Evolutionary conservation across 768 basidiomycete species (phyloP), one percentile per base, ranked within the genome.

Genomic region (Russula lepida): DNA sequence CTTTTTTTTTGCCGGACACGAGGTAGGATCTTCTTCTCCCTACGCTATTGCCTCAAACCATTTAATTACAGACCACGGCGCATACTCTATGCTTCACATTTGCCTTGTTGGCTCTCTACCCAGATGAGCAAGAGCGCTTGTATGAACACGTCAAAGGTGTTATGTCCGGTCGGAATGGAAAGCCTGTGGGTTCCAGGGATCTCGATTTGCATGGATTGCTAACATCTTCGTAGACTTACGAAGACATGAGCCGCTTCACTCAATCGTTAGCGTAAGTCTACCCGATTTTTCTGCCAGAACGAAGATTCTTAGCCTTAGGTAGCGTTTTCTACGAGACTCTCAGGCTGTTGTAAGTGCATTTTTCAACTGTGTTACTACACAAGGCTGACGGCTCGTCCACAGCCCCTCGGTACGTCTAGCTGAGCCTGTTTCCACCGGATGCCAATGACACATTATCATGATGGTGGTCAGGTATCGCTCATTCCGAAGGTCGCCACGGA

Each of bases 261-360:
- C 52, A 58, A 39, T 54, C 65, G 1, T 46, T 66, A 39, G 68
- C 68, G 67, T 68, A 23, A 30, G 41, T 62, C 30, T 7, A 43
- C 33, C 32, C 7, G 19, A 35, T 13, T 6, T 44, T 23, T 13
- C 7, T 9, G 21, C 17, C 0, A 33, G 7, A 23, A 32, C 19
- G 21, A 46, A 8, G 25, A 25, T 56, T 27, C 46, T 62, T 33
- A 59, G 39, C 11, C 11, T 1, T 6, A 13, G n/a, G 19, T 39
- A 81, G 80, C 17, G 78, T 79, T 3, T 76, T 79, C 58, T 73
- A 81, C 58, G 81, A 83, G 67, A 78, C 79, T 1, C 67, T 81
- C 27, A 74, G 81, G 28, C 63, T 81, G 71, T 81, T 62, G 66
- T 66, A 41, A 53, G 66, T 66, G 2, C 12, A 9, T 19, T 5